Evolutionary conservation across 2,329 filamentous ascomycete genomes (phyloP), one percentile per base, ranked within the genome.

Genomic region (Decorospora gaudefroyi): DNA sequence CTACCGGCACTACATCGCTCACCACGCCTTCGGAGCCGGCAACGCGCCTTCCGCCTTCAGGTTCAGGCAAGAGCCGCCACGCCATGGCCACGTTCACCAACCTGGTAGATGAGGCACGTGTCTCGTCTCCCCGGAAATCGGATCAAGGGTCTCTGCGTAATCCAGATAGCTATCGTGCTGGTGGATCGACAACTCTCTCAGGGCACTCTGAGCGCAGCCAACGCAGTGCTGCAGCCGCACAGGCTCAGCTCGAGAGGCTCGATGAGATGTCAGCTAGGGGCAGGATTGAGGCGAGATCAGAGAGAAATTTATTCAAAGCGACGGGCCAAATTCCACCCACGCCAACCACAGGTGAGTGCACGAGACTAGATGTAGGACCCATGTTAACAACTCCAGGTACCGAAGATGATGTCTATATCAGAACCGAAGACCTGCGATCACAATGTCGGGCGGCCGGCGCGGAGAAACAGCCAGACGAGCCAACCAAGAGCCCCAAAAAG

Each of bases 401-500:
- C 26, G 45, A 43, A 21, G 41, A 52, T 16, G 47, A 43, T 4
- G 30, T 58, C 10, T 49, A 55, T 7, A 55, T 62, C 21, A 44
- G 49, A 15, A 57, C 44, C 1, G 48, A 58, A 30, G 62, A 65
- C 32, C 22, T 64, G 8, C 56, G 59, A 34, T 42, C 39, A 21
- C 46, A 53, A 26, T 59, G 56, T 41, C 49, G 53, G 28, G 46
- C 47, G 33, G 51, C 22, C 10, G 57, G 48, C 9, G 27, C 31
- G 25, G 51, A 59, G 18, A 42, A 49, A 21, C 35, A 51, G 18
- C 5, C 21, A 21, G 46, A 56, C 6, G 55, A 55, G 15, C 33
- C 51, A 21, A 19, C 26, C 12, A 72, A 68, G 54, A 74, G 69
- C 38, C 71, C 72, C 0, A 73, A 66, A 55, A 74, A 70, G 59